Conservation (phyloP, 1,284 basidiomycete genomes). For the Heterobasidion parviporum region DNA sequence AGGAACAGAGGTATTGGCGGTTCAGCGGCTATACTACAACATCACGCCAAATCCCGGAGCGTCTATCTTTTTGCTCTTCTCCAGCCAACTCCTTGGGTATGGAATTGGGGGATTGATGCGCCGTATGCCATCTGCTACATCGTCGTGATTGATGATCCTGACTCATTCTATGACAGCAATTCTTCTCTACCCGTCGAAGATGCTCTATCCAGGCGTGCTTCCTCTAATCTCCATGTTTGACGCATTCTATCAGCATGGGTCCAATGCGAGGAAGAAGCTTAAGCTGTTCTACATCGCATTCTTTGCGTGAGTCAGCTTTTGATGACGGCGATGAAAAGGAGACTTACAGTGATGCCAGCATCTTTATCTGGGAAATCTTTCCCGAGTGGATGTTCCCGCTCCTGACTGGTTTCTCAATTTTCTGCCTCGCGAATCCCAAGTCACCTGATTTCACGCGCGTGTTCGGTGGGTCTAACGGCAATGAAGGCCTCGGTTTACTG, state of each 20-base stretch:
- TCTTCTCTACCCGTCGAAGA: conserved; percentile 17
- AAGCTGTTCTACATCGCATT: conserved; percentile 45
- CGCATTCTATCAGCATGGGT: conserved; percentile 21
- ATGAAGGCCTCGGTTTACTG: conserved; percentile 45
- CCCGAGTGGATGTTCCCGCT: conserved; percentile 44
- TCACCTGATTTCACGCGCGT: conserved; percentile 41
- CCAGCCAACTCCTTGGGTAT: conserved; percentile 43
- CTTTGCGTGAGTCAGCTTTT: conserved; percentile 18
- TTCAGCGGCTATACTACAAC: conserved; percentile 31
- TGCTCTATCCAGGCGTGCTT: conserved; percentile 19
- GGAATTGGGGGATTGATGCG: conserved; percentile 35
- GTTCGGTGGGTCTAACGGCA: conserved; percentile 55
- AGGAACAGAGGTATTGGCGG: conserved; percentile 23
- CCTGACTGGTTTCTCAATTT: conserved; percentile 42
- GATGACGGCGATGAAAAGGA: not conserved
- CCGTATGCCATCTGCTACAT: conserved; percentile 3
- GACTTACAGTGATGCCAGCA: not conserved
- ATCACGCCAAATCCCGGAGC: conserved; percentile 23
- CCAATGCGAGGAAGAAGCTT: conserved; percentile 25
- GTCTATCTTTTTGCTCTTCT: conserved; percentile 33
- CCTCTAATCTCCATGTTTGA: conserved; percentile 26
- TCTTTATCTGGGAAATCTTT: conserved; percentile 29
- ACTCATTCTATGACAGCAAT: conserved; percentile 8
- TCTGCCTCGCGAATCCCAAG: conserved; percentile 49
- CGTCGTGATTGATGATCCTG: not conserved